Evolutionary conservation across 331 rosid genomes (phyloP), one percentile per base, ranked within the genome.

Genomic region (Arachis monticola): DNA sequence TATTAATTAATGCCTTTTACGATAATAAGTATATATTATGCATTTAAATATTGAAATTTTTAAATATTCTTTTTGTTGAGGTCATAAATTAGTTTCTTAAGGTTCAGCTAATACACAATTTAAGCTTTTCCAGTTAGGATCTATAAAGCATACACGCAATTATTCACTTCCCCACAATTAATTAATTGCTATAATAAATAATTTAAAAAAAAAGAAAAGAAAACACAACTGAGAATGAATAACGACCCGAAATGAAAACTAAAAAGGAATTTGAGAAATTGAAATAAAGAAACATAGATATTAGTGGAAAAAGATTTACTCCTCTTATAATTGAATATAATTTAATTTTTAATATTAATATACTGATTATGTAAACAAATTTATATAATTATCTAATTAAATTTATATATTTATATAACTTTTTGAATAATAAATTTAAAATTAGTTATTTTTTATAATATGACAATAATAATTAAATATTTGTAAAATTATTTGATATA

Each of bases 241-340:
- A 78, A 70, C 73, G 67, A 60, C 65, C 8, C 14, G 32, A 70
- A 75, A 48, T 47, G 17, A 13, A 59, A 31, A 77, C 44, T 0
- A 45, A 52, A 27, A 57, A 10, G n/a, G 10, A 10, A 48, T 0
- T 7, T 0, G 11, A 32, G 27, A 22, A 22, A 22, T 22, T 22
- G 27, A 53, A 32, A 56, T n/a, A 22, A 8, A 12, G 38, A 73
- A 72, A 77, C 46, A 22, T 77, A 82, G 85, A 82, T 82, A 82
- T 77, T 82, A 67, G 72, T 3, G 76, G 60, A 22, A 64, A 42
- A 40, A 64, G 8, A 50, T 6, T 11, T 68, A 11, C 22, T 61
- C 10, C 31, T 13, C 27, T 35, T 51, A 42, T 30, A 40, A 22
- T 22, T 22, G 27, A 22, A 22, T 22, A 22, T 22, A 22, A 22